phyloP scores from a whole-genome alignment of 2,329 filamentous ascomycete genomes.

The Colletotrichum aenigma region DNA sequence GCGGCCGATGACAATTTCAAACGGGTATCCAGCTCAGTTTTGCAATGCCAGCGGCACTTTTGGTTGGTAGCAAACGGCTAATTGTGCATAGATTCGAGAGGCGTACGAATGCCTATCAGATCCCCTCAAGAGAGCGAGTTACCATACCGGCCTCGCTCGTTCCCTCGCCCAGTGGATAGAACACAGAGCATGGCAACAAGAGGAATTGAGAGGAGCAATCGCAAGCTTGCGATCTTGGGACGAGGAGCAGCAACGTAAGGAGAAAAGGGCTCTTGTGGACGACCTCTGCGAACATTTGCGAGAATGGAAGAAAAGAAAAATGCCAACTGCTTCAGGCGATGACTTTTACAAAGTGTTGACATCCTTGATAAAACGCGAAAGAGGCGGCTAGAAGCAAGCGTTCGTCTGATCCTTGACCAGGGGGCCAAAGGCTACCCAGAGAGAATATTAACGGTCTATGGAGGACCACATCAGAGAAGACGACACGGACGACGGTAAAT shows the following conservation, averaged over 20 bases:
- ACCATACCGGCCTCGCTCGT: not conserved
- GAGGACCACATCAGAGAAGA: no score
- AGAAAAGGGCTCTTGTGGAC: fast-evolving
- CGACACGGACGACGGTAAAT: no score
- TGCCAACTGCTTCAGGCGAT: not conserved
- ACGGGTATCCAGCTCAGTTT: not conserved
- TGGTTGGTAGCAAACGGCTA: not conserved
- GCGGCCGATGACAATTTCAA: not conserved
- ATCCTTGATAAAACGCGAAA: not conserved
- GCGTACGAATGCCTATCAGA: not conserved
- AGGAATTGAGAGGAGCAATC: not conserved
- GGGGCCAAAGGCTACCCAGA: not conserved
- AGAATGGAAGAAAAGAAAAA: not conserved
- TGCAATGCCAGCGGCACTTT: not conserved
- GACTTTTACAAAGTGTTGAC: fast-evolving
- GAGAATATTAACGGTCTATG: no score
- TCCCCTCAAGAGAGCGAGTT: not conserved
- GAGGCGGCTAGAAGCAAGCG: not conserved
- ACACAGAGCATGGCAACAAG: not conserved
- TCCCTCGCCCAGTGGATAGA: not conserved
- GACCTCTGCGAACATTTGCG: not conserved
- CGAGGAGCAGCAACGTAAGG: fast-evolving
- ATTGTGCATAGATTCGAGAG: not conserved
- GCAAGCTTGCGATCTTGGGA: not conserved
- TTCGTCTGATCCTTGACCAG: no score